Evolutionary conservation across 352 stramenopile species (phyloP), one percentile per base, ranked within the genome.

Genomic region (Phytophthora idaei): DNA sequence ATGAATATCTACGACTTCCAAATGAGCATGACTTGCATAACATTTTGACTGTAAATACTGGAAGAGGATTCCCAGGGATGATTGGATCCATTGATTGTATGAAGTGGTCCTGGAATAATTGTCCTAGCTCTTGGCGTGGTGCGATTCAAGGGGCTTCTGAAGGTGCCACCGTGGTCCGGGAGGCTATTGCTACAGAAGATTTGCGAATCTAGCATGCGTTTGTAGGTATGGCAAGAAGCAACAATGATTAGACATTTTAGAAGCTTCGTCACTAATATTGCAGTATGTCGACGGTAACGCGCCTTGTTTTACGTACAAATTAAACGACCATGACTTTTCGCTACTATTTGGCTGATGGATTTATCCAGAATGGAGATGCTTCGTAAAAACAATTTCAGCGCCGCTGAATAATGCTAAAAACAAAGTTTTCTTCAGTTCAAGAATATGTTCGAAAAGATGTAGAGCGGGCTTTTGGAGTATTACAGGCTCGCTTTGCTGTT

Each of bases 241-340:
- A 58, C n/a, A 58, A 62, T 11, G 31, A 57, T 15, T 69, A 4
- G 59, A 59, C 4, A 15, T 63, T 2, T 11, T 55, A 12, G 29
- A 59, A 41, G 45, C 28, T 17, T 64, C 45, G 9, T 47, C 61
- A 5, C 14, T 62, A 3, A 37, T 61, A 17, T 15, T 37, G 0
- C 29, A 39, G 31, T 59, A 65, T 10, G 7, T 48, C 10, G 48
- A 54, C 27, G 32, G 17, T 5, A 31, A 11, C 25, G 45, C 14
- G 12, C 32, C 34, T 44, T 32, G 7, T 1, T 66, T 58, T 66
- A 34, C 29, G 4, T 59, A 66, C 14, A 31, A 31, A 3, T 1
- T 66, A 8, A 59, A 54, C 41, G 29, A 31, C 2, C 28, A 15
- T 15, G 2, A 3, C 2, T 66, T 58, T 58, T 39, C 45, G 54